Evolutionary conservation across 1,139 yeast species (phyloP), one percentile per base, ranked within the genome.

Genomic region (Lodderomyces elongisporus): DNA sequence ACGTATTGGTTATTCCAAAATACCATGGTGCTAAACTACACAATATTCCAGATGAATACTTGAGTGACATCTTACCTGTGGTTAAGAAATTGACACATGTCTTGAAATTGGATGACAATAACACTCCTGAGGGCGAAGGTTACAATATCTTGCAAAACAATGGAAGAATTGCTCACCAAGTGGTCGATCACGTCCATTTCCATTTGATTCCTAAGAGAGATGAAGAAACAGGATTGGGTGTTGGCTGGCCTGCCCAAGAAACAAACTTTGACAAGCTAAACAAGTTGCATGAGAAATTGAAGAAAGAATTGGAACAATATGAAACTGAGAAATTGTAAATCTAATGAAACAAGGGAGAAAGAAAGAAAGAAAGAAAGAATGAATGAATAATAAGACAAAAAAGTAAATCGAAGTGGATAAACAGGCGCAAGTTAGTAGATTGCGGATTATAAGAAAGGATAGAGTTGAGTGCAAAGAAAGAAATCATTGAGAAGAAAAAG

Each of bases 161-260:
- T 48, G 97, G 96, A 25, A 62, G 84, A 49, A 79, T 88, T 52
- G 97, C 97, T 15, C 96, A 89, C 56, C 97, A 91, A 61, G 78
- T 71, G 39, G 96, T 91, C 40, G 95, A 84, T 50, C 98, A 91
- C 57, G 96, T 89, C 38, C 98, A 89, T 58, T 84, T 91, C 72
- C 98, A 91, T 56, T 75, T 91, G 59, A 91, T 91, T 51, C 98
- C 98, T 28, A 89, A 89, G 70, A 71, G 70, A 38, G 79, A 79
- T 47, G 65, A 57, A 2, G 70, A 70, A 25, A 66, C 88, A 13
- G 97, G 97, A 0, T 70, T 89, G 43, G 71, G 69, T 24, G 88
- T 89, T 24, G 95, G 91, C 21, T 89, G 97, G 96, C 96, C 96
- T 4, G 79, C 85, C n/a, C 75, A 78, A 45, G 73, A 70, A 36